Evolutionary conservation across 345 rosid species (phyloP).

Genomic region (Sapria himalayana): DNA sequence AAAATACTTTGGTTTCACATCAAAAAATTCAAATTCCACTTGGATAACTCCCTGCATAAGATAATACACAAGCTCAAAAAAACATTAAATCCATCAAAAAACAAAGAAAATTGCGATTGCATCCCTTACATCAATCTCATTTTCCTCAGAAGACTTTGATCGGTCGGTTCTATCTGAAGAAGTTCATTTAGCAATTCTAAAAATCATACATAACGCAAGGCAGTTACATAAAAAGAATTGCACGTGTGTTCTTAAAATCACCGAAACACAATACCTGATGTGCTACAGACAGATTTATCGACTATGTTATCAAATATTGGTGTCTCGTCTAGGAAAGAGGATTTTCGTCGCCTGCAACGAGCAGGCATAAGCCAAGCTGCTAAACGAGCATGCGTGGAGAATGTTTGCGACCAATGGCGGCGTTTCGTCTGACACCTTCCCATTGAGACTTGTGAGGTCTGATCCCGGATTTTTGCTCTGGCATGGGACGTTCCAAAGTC

Average conservation of each 20-base stretch:
- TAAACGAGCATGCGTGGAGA: slow-evolving; percentile 54
- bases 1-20: slow-evolving; percentile 62
- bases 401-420: slow-evolving; percentile 17
- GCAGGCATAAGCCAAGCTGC: slow-evolving; percentile 22
- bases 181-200: slow-evolving; percentile 9
- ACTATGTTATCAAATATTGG: slow-evolving; percentile 9
- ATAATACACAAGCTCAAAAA: neutral
- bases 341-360: too few species aligned
- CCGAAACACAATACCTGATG: slow-evolving; percentile 12
- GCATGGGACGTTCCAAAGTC: too few species aligned
- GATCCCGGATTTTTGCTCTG: too few species aligned
- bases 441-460: too few species aligned
- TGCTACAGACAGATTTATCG: slow-evolving; percentile 8
- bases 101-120: neutral
- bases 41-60: slow-evolving; percentile 44
- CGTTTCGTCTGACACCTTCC: slow-evolving; percentile 16
- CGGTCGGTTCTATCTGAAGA: slow-evolving; percentile 8
- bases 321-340: slow-evolving; percentile 14
- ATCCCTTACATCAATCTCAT: slow-evolving; percentile 32
- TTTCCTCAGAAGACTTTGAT: slow-evolving; percentile 38
- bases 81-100: neutral
- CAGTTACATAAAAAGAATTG: too few species aligned
- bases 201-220: slow-evolving; percentile 9
- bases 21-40: slow-evolving; percentile 85
- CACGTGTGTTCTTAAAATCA: neutral